Conservation (phyloP, 1,284 basidiomycete genomes). For the Melampsora americana region DNA sequence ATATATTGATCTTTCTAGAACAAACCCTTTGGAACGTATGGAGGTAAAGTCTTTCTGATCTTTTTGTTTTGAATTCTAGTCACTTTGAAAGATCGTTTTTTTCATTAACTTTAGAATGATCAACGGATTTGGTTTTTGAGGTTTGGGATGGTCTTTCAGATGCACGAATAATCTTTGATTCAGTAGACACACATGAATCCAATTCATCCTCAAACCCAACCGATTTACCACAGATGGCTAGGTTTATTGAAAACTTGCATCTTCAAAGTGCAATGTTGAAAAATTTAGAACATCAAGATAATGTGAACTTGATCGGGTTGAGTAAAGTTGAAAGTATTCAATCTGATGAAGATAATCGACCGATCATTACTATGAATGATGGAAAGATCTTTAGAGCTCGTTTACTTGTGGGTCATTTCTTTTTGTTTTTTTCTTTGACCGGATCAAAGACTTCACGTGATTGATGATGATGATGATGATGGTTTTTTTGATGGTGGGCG, state of each 20-base stretch:
- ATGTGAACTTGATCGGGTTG: constrained; percentile 49
- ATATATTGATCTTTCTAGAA: constrained; percentile 68
- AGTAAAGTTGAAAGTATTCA: constrained; percentile 49
- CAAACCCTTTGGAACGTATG: constrained; percentile 75
- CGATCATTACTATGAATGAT: constrained; percentile 67
- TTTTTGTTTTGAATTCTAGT: no score
- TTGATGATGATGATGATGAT: no score
- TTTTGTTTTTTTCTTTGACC: no score
- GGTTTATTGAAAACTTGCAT: constrained; percentile 83
- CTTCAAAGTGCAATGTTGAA: constrained; percentile 73
- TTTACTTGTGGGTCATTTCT: constrained; percentile 62
- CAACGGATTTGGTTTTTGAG: no score
- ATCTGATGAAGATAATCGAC: constrained; percentile 60
- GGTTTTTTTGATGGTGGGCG: constrained; percentile 31
- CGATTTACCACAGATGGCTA: constrained; percentile 62
- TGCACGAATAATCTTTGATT: constrained; percentile 70
- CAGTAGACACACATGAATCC: constrained; percentile 59
- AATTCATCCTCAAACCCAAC: constrained; percentile 54
- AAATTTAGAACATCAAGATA: constrained; percentile 56
- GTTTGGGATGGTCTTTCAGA: constrained; percentile 85
- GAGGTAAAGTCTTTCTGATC: constrained; percentile 65
- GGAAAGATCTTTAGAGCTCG: constrained; percentile 65
- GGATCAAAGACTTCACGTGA: no score
- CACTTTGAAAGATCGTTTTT: no score
- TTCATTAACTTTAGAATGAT: no score